phyloP scores from a whole-genome alignment of 225 moss, liverwort and hornwort genomes.

The Lunularia cruciata region DNA sequence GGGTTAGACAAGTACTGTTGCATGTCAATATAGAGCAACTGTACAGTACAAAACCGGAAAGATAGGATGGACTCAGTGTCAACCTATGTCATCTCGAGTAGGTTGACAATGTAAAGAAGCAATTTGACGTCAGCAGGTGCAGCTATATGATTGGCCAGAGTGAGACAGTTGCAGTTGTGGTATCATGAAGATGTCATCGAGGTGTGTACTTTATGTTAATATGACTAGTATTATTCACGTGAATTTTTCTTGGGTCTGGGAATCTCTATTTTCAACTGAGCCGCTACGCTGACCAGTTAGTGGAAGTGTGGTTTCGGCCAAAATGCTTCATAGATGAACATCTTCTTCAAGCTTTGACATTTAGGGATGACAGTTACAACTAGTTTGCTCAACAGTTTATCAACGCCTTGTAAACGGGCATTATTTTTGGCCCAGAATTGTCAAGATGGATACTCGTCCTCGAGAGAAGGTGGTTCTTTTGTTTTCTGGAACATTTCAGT shows the following conservation, averaged over 20 bases:
- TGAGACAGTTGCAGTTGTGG: conserved; percentile 8
- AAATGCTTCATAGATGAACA: neutral
- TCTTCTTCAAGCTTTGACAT: neutral
- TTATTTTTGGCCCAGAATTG: too few relatives aligned
- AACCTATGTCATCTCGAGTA: conserved; percentile 21
- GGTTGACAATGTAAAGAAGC: conserved; percentile 35
- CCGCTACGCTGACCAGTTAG: conserved; percentile 11
- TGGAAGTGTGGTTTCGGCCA: neutral
- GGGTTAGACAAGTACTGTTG: conserved; percentile 37
- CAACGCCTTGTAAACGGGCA: too few relatives aligned
- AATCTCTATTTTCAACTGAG: neutral
- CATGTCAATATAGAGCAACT: conserved; percentile 28
- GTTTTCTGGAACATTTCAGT: too few relatives aligned
- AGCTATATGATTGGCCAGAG: conserved; percentile 2
- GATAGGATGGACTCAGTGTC: conserved; percentile 9
- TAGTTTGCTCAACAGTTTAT: neutral
- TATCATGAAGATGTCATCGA: conserved; percentile 20
- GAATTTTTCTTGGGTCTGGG: neutral
- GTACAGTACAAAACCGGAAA: conserved; percentile 20
- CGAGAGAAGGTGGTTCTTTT: too few relatives aligned
- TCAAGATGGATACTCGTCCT: too few relatives aligned
- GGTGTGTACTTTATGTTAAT: conserved; percentile 27
- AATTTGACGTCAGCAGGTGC: conserved; percentile 20
- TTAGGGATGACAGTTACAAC: neutral
- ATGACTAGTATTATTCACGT: conserved; percentile 12